Conservation (phyloP, 164 flowering plant genomes). For the Kingdonia uniflora region DNA sequence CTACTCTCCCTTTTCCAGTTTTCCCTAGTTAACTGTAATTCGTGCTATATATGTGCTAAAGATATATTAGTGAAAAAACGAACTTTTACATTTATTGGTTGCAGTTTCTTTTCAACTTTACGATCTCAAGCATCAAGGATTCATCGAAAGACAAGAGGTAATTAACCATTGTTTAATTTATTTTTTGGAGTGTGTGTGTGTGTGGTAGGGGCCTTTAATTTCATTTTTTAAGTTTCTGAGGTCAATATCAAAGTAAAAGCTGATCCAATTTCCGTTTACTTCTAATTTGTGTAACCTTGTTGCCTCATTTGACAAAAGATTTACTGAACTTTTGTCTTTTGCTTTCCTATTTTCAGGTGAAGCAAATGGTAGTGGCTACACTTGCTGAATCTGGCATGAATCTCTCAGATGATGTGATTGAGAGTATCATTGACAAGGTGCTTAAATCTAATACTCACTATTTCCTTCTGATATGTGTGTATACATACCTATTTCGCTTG, state of each 20-base stretch:
- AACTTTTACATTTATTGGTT: slow-evolving; percentile 3
- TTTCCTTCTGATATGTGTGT: no score
- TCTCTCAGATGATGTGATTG: slow-evolving; percentile 90
- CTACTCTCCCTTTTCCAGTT: neutral
- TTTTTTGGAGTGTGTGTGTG: no score
- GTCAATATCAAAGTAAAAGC: no score
- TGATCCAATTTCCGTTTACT: no score
- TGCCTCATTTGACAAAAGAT: no score
- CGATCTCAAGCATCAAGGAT: slow-evolving; percentile 81
- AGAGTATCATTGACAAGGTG: slow-evolving; percentile 94
- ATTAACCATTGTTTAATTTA: neutral
- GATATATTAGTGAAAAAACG: neutral
- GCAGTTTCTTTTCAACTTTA: slow-evolving; percentile 80
- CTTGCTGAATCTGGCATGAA: slow-evolving; percentile 99
- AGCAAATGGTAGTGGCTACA: slow-evolving; percentile 98
- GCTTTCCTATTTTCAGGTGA: slow-evolving; percentile 38
- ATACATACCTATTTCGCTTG: no score
- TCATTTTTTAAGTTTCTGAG: no score
- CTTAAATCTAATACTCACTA: neutral
- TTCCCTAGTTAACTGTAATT: neutral
- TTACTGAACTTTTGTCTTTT: neutral
- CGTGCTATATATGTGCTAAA: no score
- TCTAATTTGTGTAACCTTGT: no score
- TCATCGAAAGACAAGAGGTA: slow-evolving; percentile 85
- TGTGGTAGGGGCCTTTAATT: no score